Percentiles rank a stretch among this genome's conserved stretches.
Evolutionary conservation across 106 monocot species (phyloP).

Genomic region (Ottelia alismoides): DNA sequence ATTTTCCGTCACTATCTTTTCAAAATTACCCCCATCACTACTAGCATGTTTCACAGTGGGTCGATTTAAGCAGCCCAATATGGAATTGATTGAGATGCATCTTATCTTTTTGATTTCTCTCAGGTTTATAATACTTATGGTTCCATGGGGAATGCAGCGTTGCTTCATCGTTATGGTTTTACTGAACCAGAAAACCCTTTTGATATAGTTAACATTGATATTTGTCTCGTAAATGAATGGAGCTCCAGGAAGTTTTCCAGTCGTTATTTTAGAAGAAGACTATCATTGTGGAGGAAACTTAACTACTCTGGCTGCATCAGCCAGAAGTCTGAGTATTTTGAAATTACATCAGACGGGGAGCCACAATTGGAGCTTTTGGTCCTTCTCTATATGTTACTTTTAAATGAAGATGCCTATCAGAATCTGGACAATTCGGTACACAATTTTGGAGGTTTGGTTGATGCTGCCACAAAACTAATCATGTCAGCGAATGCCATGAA

Average conservation of each 20-base stretch:
- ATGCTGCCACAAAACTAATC: conserved; percentile 13
- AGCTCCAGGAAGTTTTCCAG: conserved; percentile 41
- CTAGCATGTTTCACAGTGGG: too few relatives aligned
- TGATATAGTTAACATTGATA: conserved; percentile 89
- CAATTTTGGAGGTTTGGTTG: conserved; percentile 14
- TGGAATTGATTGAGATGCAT: too few relatives aligned
- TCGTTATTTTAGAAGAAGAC: conserved; percentile 39
- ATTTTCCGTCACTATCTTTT: too few relatives aligned
- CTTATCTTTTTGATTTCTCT: conserved; percentile 3
- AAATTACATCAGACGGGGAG: conserved; percentile 62
- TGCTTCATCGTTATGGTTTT: conserved; percentile 93
- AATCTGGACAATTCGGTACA: conserved; percentile 21
- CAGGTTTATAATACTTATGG: conserved; percentile 98
- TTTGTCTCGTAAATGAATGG: conserved; percentile 38
- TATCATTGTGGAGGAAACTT: conserved; percentile 54
- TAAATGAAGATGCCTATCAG: conserved; percentile 36
- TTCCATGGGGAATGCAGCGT: conserved; percentile 81
- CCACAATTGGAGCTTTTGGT: conserved; percentile 74
- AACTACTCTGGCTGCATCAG: conserved; percentile 58
- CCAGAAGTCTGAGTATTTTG: conserved; percentile 81
- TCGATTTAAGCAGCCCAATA: too few relatives aligned
- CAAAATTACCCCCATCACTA: too few relatives aligned
- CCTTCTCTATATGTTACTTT: conserved; percentile 56
- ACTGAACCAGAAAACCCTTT: conserved; percentile 70
- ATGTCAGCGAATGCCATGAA: conserved; percentile 17